Evolutionary conservation across 768 basidiomycete species (phyloP).

Genomic region (Scleroderma citrinum): DNA sequence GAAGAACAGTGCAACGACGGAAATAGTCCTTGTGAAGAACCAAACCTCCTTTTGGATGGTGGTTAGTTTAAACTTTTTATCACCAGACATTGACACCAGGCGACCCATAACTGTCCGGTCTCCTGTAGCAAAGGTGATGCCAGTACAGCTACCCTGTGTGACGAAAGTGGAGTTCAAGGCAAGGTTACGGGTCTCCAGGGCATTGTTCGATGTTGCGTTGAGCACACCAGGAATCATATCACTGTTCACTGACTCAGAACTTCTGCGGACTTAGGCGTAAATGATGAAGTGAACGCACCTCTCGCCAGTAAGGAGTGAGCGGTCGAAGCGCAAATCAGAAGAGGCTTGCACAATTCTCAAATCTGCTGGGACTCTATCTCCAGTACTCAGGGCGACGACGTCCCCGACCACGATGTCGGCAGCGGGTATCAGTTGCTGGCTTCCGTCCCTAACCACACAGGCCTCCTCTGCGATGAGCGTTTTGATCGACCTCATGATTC

Average conservation of each 20-base stretch:
- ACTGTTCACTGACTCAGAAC: slow-evolving; percentile 17
- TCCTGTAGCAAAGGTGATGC: slow-evolving; percentile 38
- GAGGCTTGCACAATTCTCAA: slow-evolving; percentile 48
- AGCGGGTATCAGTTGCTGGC: slow-evolving; percentile 42
- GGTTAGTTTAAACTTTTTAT: slow-evolving; percentile 40
- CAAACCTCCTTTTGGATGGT: slow-evolving; percentile 44
- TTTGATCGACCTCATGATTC: slow-evolving; percentile 52
- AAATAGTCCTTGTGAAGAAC: slow-evolving; percentile 51
- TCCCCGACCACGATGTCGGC: slow-evolving; percentile 56
- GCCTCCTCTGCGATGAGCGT: slow-evolving; percentile 56
- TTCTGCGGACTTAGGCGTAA: background rate
- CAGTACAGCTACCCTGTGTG: slow-evolving; percentile 37
- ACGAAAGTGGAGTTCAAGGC: slow-evolving; percentile 43
- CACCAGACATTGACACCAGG: slow-evolving; percentile 49
- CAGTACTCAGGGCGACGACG: slow-evolving; percentile 45
- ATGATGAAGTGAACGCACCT: slow-evolving; percentile 19
- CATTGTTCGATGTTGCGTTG: slow-evolving; percentile 44
- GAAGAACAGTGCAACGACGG: slow-evolving; percentile 35
- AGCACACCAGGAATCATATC: slow-evolving; percentile 41
- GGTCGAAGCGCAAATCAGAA: slow-evolving; percentile 47
- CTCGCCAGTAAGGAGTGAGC: slow-evolving; percentile 49
- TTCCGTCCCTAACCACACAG: slow-evolving; percentile 46
- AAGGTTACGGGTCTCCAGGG: slow-evolving; percentile 42
- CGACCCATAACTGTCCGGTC: slow-evolving; percentile 46
- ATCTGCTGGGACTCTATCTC: slow-evolving; percentile 57